A percentile compares a stretch with the other conserved stretches of the same genome.
These are phyloP conservation scores for Tetradesmus lagerheimii DNA, from an alignment of 139 green algal species.

Conservation along the genomic window DNA sequence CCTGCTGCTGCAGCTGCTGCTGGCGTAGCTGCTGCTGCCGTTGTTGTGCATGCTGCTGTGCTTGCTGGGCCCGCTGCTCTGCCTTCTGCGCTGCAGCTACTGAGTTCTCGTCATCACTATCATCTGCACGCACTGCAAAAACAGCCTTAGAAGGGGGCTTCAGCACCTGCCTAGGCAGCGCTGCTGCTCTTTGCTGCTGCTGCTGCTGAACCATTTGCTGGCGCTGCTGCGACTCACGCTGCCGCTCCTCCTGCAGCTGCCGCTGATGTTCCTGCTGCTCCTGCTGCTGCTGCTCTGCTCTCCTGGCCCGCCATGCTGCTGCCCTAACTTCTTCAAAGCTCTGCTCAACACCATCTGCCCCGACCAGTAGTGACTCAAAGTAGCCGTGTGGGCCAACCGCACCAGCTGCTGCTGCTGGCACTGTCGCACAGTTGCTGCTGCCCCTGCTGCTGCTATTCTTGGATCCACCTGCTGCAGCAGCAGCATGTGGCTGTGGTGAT, in stretches of 20 bases:
- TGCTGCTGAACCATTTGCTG: neutral
- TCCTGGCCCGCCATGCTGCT: slow-evolving; percentile 37
- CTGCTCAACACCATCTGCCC: slow-evolving; percentile 64
- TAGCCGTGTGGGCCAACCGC: slow-evolving; percentile 30
- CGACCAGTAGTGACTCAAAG: slow-evolving; percentile 29
- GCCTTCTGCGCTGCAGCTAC: slow-evolving; percentile 12
- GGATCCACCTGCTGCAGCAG: neutral
- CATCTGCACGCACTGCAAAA: neutral
- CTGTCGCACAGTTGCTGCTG: slow-evolving; percentile 25
- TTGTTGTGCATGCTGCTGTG: slow-evolving; percentile 10
- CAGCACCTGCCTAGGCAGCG: neutral
- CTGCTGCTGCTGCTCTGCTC: slow-evolving; percentile 46
- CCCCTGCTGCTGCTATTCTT: neutral
- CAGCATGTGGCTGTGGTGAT: neutral
- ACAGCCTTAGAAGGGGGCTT: neutral
- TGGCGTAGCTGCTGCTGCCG: neutral
- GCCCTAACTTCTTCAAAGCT: slow-evolving; percentile 84
- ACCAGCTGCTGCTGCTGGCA: neutral
- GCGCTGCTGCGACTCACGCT: neutral
- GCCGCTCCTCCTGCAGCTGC: slow-evolving; percentile 35
- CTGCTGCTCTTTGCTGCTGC: neutral
- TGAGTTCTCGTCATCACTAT: neutral
- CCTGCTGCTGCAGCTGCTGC: neutral
- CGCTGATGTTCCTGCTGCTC: neutral
- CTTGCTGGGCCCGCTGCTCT: neutral